phyloP scores from a whole-genome alignment of 73 alveolate genomes.

The Durusdinium trenchii region DNA sequence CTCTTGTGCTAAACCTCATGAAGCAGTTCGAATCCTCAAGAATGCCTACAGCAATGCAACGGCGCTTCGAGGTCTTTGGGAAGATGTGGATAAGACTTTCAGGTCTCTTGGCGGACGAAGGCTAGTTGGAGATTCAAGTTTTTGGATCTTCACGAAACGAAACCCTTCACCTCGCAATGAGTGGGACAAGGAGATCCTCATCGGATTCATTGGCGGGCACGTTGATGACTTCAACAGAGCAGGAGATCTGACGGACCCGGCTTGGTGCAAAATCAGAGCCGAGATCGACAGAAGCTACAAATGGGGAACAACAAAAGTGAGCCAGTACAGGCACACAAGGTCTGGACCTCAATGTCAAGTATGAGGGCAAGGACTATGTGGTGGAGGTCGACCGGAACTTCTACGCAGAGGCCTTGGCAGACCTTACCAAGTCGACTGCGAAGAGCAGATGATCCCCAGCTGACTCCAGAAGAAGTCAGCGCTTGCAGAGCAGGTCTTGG shows the following conservation, averaged over 20 bases:
- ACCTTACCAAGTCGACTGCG: background rate
- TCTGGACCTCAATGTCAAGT: background rate
- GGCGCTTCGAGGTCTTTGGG: background rate
- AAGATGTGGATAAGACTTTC: background rate
- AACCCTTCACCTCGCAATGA: background rate
- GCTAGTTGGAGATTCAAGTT: background rate
- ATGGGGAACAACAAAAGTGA: background rate
- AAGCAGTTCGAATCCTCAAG: background rate
- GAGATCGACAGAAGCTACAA: background rate
- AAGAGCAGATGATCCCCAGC: background rate
- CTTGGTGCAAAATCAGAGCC: background rate
- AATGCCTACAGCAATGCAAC: background rate
- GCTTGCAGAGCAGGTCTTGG: slow-evolving; percentile 8
- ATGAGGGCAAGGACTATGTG: background rate
- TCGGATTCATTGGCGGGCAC: background rate
- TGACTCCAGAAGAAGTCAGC: slow-evolving; percentile 12
- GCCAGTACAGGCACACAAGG: background rate
- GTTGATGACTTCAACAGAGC: slow-evolving; percentile 30
- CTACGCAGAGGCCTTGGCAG: background rate
- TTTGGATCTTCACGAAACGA: background rate
- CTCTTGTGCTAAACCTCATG: background rate
- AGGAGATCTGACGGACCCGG: background rate
- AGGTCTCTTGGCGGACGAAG: background rate
- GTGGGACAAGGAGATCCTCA: background rate
- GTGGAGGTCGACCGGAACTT: slow-evolving; percentile 30